Conservation (phyloP, 2,329 filamentous ascomycete genomes). For the Calonectria henricotiae region DNA sequence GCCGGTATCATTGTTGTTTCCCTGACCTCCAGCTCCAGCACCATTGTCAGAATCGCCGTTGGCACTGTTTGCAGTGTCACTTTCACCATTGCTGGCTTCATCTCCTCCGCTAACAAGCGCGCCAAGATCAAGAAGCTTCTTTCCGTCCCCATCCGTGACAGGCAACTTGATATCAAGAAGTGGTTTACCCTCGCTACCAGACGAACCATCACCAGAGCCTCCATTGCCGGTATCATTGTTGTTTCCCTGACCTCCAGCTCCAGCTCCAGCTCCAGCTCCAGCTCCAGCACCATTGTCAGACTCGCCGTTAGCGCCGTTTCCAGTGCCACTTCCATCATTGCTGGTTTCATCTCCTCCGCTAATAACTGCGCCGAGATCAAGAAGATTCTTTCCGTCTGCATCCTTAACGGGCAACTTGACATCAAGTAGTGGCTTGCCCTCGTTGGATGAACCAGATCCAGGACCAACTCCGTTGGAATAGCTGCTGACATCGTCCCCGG, state of each 20-base stretch:
- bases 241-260: not conserved
- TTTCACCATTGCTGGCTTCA: not conserved
- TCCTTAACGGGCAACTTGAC: not conserved
- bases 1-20: not conserved
- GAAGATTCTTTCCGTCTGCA: not conserved
- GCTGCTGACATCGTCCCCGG: too few species aligned
- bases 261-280: too few species aligned
- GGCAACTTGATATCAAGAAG: not conserved
- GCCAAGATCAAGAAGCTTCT: not conserved
- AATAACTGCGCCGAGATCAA: not conserved
- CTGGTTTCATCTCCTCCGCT: not conserved
- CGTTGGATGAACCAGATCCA: not conserved
- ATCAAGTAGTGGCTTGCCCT: not conserved
- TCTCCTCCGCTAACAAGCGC: not conserved
- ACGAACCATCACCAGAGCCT: not conserved
- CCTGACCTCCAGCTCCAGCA: not conserved
- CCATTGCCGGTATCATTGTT: not conserved
- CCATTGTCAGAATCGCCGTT: not conserved
- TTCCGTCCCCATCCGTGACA: not conserved
- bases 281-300: not conserved
- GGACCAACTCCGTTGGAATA: not conserved
- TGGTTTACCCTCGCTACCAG: not conserved
- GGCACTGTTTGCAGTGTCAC: not conserved
- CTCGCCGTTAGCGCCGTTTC: not conserved
- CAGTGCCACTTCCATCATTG: not conserved